Evolutionary conservation across 2,329 filamentous ascomycete genomes (phyloP), one percentile per base, ranked within the genome.

Genomic region (Claviceps sp.): DNA sequence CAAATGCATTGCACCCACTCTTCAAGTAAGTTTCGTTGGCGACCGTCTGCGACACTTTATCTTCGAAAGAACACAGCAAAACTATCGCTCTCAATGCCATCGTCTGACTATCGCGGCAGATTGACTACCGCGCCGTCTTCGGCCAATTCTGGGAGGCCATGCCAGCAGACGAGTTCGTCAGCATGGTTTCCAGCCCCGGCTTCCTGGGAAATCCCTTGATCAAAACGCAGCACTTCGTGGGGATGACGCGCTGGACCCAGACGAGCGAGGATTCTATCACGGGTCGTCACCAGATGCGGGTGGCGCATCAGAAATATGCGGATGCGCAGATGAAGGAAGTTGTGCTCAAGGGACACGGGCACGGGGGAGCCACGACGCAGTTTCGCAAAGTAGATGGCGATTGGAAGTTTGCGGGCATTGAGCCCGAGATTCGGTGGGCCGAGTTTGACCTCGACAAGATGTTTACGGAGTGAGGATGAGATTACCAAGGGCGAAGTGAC

Each of bases 201-300:
- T 75, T 80, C 26, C 73, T 80, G n/a, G 76, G 76, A 57, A 71
- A 78, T 65, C 69, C 69, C 19, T 65, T 70, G 19, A 68, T 80
- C 58, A 76, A 71, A 65, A 80, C 76, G 19, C 76, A 80, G 65
- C 76, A 80, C 64, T 75, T 78, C 61, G 72, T 78, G 57, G 76
- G 76, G 56, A 73, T 70, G 54, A 72, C 71, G 38, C 68, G 68
- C 57, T 78, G 74, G 74, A 70, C 72, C 61, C 73, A 75, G 64
- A 68, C 70, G 13, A 62, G 61, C 30, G 71, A 74, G 52, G 65
- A 66, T 55, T 70, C 75, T 55, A 74, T 78, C 54, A 71, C 66
- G 30, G 73, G 76, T 52, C 73, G 71, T 62, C 77, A 80, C 61
- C 77, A 80, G 66, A 69, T 80, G 56, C 75, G 77, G 34, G 77